These are phyloP conservation scores for Delonix regia DNA, from an alignment of 306 rosid species.

Conservation along the genomic window DNA sequence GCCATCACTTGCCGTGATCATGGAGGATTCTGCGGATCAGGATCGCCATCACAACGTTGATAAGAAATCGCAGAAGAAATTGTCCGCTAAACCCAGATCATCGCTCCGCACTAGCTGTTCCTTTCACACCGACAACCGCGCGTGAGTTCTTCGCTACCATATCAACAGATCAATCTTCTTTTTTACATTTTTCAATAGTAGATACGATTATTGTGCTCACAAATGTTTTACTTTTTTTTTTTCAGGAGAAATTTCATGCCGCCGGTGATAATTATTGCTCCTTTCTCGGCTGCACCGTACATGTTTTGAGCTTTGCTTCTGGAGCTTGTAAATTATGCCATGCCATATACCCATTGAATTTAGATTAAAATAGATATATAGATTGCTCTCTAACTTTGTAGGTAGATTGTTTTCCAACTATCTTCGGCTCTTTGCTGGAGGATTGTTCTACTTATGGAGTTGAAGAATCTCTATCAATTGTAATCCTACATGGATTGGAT, in stretches of 20 bases:
- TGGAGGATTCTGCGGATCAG: conserved; percentile 27
- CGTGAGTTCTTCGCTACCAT: background rate
- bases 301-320: conserved; percentile 29
- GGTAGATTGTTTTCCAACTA: too few relatives aligned
- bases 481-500: background rate
- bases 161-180: background rate
- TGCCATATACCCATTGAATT: background rate
- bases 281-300: background rate
- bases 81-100: background rate
- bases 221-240: background rate
- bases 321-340: background rate
- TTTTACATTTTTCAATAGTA: background rate
- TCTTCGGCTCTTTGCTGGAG: too few relatives aligned
- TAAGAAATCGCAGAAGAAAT: background rate
- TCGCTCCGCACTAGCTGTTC: background rate
- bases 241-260: conserved; percentile 1
- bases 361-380: background rate
- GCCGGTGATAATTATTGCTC: background rate
- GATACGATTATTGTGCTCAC: background rate
- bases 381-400: background rate
- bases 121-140: background rate
- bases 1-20: conserved; percentile 31
- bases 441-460: background rate
- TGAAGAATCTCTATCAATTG: background rate
- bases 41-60: background rate